Percentiles rank a stretch among this genome's conserved stretches.
Conservation (phyloP, 2,329 filamentous ascomycete species). For the Penicillium glabrum region DNA sequence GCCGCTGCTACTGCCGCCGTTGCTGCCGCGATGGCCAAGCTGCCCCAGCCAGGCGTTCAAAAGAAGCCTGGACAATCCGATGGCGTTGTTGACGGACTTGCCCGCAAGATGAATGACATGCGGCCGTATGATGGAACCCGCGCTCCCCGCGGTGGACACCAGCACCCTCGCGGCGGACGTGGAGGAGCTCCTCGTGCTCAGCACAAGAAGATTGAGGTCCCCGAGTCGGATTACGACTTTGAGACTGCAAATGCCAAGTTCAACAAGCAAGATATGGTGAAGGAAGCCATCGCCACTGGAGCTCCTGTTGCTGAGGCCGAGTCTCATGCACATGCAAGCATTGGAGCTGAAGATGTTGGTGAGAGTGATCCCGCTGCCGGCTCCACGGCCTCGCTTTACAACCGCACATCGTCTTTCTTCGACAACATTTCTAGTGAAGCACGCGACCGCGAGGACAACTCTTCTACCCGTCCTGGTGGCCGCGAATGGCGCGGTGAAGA, state of each 20-base stretch:
- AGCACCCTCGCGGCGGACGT: constrained; percentile 46
- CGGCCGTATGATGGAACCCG: constrained; percentile 42
- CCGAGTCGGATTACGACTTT: constrained; percentile 90
- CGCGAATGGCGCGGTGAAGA: constrained; percentile 90
- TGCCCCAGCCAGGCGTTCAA: constrained; percentile 40
- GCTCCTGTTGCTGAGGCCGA: constrained; percentile 60
- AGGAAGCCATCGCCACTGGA: constrained; percentile 80
- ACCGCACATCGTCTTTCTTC: constrained; percentile 89
- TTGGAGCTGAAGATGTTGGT: constrained; percentile 28
- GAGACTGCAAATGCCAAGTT: constrained; percentile 82
- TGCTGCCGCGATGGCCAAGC: constrained; percentile 53
- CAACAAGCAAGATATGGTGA: constrained; percentile 82
- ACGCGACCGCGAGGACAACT: constrained; percentile 78
- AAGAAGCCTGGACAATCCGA: constrained; percentile 35
- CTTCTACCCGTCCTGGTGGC: constrained; percentile 66
- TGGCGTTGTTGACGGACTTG: constrained; percentile 41
- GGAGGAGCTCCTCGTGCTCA: constrained; percentile 48
- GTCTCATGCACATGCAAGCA: constrained; percentile 50
- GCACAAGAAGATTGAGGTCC: constrained; percentile 77
- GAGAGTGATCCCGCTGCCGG: constrained; percentile 31
- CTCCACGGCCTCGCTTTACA: constrained; percentile 62
- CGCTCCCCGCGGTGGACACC: constrained; percentile 39
- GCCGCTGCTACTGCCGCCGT: constrained; percentile 52
- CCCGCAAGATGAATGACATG: constrained; percentile 49
- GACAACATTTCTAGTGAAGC: constrained; percentile 97